These are phyloP conservation scores for Maudiozyma barnettii DNA, from an alignment of 805 yeast species.

Conservation along the genomic window DNA sequence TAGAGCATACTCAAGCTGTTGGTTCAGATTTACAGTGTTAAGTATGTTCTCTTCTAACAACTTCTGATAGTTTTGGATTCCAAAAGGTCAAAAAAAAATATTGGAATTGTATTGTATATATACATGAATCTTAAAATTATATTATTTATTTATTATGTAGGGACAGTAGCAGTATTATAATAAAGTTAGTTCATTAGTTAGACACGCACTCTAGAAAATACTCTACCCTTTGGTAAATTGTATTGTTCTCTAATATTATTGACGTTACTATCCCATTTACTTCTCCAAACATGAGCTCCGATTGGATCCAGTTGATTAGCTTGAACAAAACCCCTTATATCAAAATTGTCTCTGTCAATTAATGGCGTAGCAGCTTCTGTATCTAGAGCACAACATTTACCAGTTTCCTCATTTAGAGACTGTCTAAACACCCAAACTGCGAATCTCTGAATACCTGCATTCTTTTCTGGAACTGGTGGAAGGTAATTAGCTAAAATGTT, in stretches of 20 bases:
- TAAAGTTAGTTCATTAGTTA: neutral
- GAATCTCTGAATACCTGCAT: conserved; percentile 72
- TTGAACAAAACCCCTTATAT: conserved; percentile 60
- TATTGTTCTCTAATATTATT: conserved; percentile 57
- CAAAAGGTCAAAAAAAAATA: no score
- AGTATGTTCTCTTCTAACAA: no score
- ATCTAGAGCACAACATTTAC: neutral
- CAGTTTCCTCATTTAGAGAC: conserved; percentile 6
- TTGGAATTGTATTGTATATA: neutral
- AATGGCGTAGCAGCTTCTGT: neutral
- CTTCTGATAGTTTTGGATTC: no score
- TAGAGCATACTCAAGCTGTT: no score
- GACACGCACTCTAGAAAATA: conserved; percentile 54
- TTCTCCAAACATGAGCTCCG: conserved; percentile 91
- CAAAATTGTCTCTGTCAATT: conserved; percentile 43
- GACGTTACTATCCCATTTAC: conserved; percentile 69
- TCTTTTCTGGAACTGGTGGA: conserved; percentile 87
- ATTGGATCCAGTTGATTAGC: conserved; percentile 54
- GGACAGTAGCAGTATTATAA: neutral
- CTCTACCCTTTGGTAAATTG: conserved; percentile 66
- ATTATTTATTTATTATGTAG: neutral
- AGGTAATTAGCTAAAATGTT: conserved; percentile 46
- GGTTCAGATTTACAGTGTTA: no score
- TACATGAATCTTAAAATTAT: neutral
- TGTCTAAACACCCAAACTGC: conserved; percentile 90